Percentiles rank a stretch among this genome's conserved stretches.
phyloP scores from a whole-genome alignment of 768 basidiomycete genomes.

The Naganishia onofrii region DNA sequence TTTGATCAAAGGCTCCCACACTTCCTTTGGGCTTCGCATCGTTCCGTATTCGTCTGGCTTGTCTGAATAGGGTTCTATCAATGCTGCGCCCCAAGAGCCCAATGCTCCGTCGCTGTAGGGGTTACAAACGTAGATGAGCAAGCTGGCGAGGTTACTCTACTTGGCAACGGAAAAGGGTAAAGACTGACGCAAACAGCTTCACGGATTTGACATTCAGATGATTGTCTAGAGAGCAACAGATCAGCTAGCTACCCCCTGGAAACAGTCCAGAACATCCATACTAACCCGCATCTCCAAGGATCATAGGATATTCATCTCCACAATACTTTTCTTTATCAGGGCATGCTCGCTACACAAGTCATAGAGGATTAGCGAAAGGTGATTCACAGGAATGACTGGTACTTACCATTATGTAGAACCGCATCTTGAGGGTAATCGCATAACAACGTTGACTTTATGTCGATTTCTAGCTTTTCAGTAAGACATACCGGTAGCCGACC shows the following conservation, averaged over 20 bases:
- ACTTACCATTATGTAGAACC: conserved; percentile 48
- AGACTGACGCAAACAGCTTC: conserved; percentile 40
- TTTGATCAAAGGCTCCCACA: conserved; percentile 60
- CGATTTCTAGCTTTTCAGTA: no score
- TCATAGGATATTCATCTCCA: conserved; percentile 62
- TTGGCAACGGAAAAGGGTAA: not conserved
- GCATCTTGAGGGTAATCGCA: conserved; percentile 53
- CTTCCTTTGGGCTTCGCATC: conserved; percentile 62
- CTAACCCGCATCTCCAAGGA: conserved; percentile 53
- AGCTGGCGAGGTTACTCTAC: conserved; percentile 65
- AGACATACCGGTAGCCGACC: conserved; percentile 64
- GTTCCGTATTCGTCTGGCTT: conserved; percentile 69
- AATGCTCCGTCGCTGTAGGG: conserved; percentile 75
- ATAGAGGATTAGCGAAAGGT: not conserved
- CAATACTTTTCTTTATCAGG: conserved; percentile 61
- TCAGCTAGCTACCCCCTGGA: conserved; percentile 1
- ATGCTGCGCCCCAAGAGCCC: conserved; percentile 87
- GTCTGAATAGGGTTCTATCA: conserved; percentile 77
- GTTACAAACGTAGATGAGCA: conserved; percentile 34
- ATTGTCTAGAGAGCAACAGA: conserved; percentile 53
- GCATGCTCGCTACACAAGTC: conserved; percentile 42
- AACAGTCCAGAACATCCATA: not conserved
- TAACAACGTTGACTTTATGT: not conserved
- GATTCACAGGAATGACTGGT: not conserved
- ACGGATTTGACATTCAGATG: conserved; percentile 60